Evolutionary conservation across 441 rosid genomes (phyloP).

Genomic region (Dalechampia spathulata): DNA sequence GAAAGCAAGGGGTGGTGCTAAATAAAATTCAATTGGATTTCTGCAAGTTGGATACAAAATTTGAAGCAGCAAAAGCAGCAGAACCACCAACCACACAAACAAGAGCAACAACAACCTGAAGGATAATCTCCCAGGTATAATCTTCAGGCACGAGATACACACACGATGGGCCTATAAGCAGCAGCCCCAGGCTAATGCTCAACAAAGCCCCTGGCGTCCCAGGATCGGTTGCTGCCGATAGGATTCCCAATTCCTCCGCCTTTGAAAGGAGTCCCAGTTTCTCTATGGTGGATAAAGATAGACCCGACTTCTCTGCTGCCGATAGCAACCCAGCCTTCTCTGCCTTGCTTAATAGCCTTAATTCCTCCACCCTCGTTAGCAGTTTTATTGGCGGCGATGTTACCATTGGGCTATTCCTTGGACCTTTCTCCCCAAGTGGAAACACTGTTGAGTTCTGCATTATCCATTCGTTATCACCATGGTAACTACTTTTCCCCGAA

Average conservation of each 20-base stretch:
- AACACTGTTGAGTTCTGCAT: slow-evolving; percentile 40
- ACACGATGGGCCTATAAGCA: slow-evolving; percentile 66
- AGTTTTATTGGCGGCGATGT: slow-evolving; percentile 50
- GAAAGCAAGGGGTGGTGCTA: neutral
- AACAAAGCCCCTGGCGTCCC: slow-evolving; percentile 57
- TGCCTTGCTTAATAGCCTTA: slow-evolving; percentile 73
- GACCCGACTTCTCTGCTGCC: slow-evolving; percentile 76
- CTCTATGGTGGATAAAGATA: slow-evolving; percentile 77
- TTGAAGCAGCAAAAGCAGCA: slow-evolving; percentile 83
- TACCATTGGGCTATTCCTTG: slow-evolving; percentile 24
- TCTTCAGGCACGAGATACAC: slow-evolving; percentile 80
- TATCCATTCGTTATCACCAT: neutral
- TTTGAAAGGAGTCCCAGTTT: slow-evolving; percentile 83
- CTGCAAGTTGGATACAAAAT: slow-evolving; percentile 77
- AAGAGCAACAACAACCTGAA: slow-evolving; percentile 51
- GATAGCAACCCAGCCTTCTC: slow-evolving; percentile 85
- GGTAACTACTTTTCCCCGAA: neutral
- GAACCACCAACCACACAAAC: slow-evolving; percentile 63
- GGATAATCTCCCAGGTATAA: slow-evolving; percentile 48
- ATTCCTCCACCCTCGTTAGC: slow-evolving; percentile 80
- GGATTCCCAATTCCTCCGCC: slow-evolving; percentile 76
- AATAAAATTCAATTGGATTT: slow-evolving; percentile 37
- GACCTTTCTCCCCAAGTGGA: slow-evolving; percentile 41
- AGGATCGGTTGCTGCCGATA: slow-evolving; percentile 81
- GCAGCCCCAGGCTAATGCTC: slow-evolving; percentile 55